Evolutionary conservation across 2,329 filamentous ascomycete species (phyloP), one percentile per base, ranked within the genome.

Genomic region (Verticillium nonalfalfae): DNA sequence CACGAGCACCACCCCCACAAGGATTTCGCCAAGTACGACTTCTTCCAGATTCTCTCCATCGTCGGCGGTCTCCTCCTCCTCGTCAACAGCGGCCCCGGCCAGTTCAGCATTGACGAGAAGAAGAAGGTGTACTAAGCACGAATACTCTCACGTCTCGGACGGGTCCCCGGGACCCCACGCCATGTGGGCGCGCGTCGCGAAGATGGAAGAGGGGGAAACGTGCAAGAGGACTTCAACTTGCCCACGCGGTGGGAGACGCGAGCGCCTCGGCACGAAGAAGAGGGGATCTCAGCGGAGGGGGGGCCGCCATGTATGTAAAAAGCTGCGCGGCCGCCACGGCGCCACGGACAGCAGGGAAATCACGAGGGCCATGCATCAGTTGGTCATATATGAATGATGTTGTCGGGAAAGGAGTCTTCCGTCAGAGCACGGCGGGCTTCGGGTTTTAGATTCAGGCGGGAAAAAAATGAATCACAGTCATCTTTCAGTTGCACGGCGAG

Each of bases 21-120:
- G 86, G 95, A 99, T 78, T 99, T 99, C 74, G 95, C 95, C 83
- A 99, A 99, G 81, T 99, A 99, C 85, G 95, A 99, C 77, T 99
- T 99, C 84, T 99, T 99, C 88, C 95, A 99, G 83, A 97, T 98
- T 70, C 84, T 99, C 60, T 99, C 95, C 59, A 99, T 99, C 74
- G 94, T 98, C 67, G 95, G 95, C 66, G 95, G 95, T 76, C 90
- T 99, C 62, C 85, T 99, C 62, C 88, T 99, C 67, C 86, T 99
- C 68, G 93, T 98, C 79, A 99, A 99, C 86, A 97, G 95, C 86
- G 95, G 95, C 64, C 95, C 95, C 10, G 95, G 95, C 66, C 93
- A 97, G 77, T 90, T 98, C 83, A 96, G 91, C 76, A 94, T 98
- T 77, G 95, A 99, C 78, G 95, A 99, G 87, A 99, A 99, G 91